Percentiles rank a stretch among this genome's conserved stretches.
phyloP scores from a whole-genome alignment of 441 rosid species.

The Populus hybrid region DNA sequence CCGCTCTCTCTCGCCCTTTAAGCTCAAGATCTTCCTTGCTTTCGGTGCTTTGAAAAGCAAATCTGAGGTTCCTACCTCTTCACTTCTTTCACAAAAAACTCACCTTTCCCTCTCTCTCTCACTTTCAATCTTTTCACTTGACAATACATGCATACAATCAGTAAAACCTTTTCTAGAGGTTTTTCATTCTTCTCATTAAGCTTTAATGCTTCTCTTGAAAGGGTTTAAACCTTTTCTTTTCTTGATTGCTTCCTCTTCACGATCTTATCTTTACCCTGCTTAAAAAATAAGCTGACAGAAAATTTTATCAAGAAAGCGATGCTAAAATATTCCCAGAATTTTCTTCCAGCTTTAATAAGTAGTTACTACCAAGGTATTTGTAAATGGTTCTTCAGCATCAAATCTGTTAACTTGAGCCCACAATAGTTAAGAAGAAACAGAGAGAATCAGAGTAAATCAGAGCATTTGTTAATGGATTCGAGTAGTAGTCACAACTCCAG shows the following conservation, averaged over 20 bases:
- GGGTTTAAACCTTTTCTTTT: constrained; percentile 18
- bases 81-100: neutral
- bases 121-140: constrained; percentile 8
- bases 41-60: constrained; percentile 34
- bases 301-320: constrained; percentile 34
- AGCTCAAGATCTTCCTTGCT: constrained; percentile 39
- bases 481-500: constrained; percentile 40
- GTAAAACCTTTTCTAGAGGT: constrained; percentile 7
- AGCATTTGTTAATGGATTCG: constrained; percentile 53
- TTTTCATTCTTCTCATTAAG: neutral
- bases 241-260: constrained; percentile 58
- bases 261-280: constrained; percentile 72
- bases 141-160: neutral
- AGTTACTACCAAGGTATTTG: constrained; percentile 16
- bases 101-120: neutral
- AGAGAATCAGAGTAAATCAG: constrained; percentile 15
- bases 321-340: constrained; percentile 36
- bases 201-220: constrained; percentile 12
- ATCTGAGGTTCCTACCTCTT: constrained; percentile 14
- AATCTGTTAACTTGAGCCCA: constrained; percentile 14
- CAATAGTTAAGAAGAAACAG: neutral
- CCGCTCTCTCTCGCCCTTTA: neutral
- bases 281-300: constrained; percentile 41
- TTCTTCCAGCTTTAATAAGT: constrained; percentile 6
- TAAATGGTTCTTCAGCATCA: constrained; percentile 31